phyloP scores from a whole-genome alignment of 192 early-diverging fungal genomes.

The Linnemannia exigua region DNA sequence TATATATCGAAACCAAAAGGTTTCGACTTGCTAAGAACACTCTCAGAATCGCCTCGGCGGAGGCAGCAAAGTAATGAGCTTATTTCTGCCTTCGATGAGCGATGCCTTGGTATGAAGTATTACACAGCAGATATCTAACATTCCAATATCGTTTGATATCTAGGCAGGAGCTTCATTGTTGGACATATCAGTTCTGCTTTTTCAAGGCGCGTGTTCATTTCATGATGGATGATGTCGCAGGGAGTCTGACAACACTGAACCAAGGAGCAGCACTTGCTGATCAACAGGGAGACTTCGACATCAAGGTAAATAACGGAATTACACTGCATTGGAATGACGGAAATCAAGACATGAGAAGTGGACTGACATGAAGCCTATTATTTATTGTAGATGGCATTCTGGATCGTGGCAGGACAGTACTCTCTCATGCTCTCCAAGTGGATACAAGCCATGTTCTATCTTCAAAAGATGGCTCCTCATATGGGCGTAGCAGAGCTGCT shows the following conservation, averaged over 20 bases:
- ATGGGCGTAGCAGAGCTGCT: constrained; percentile 19
- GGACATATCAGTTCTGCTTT: constrained; percentile 49
- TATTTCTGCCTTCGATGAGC: too few species aligned
- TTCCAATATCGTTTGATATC: neutral
- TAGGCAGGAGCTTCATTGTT: constrained; percentile 40
- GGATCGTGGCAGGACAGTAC: constrained; percentile 54
- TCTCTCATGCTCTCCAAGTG: constrained; percentile 45
- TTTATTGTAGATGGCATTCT: constrained; percentile 38
- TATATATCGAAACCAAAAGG: constrained; percentile 30
- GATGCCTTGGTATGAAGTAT: too few species aligned
- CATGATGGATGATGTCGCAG: constrained; percentile 33
- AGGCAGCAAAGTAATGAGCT: constrained; percentile 35
- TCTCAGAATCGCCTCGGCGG: constrained; percentile 17
- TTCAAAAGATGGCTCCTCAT: constrained; percentile 30
- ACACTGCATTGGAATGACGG: neutral
- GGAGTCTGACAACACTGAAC: constrained; percentile 32
- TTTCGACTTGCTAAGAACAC: constrained; percentile 44
- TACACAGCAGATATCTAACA: neutral
- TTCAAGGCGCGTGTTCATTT: constrained; percentile 34
- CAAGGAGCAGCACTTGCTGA: constrained; percentile 42
- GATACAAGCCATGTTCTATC: constrained; percentile 39
- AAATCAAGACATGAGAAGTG: too few species aligned
- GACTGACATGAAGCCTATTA: too few species aligned
- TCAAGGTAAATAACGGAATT: constrained; percentile 34
- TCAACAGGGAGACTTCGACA: constrained; percentile 32